phyloP scores from a whole-genome alignment of 2,329 filamentous ascomycete species.

The Metarhizium sp. region DNA sequence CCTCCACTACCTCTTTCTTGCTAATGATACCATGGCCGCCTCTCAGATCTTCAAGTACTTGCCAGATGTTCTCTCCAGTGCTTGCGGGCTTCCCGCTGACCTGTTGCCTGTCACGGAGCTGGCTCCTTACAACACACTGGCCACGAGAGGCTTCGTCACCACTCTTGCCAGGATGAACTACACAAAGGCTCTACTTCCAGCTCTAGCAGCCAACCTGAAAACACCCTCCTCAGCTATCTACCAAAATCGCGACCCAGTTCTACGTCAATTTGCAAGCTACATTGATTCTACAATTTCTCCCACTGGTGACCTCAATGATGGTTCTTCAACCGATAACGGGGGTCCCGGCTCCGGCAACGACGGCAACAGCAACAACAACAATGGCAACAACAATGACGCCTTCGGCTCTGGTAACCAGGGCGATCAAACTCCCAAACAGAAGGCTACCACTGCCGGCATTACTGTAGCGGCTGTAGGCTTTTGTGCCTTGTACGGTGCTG shows the following conservation, averaged over 20 bases:
- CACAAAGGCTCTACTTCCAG: conserved; percentile 58
- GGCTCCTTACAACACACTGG: conserved; percentile 64
- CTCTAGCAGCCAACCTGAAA: conserved; percentile 59
- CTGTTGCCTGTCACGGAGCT: conserved; percentile 62
- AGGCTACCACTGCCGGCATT: conserved; percentile 58
- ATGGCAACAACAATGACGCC: conserved; percentile 26
- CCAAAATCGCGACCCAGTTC: conserved; percentile 55
- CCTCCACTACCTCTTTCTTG: conserved; percentile 79
- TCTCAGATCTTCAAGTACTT: conserved; percentile 78
- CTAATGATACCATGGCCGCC: conserved; percentile 59
- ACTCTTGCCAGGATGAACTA: conserved; percentile 64
- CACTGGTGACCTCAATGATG: conserved; percentile 24
- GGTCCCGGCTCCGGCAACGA: conserved; percentile 24
- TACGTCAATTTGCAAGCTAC: conserved; percentile 63
- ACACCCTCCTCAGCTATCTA: conserved; percentile 68
- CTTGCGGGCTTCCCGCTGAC: conserved; percentile 42
- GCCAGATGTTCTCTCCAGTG: conserved; percentile 60
- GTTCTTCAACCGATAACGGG: conserved; percentile 9
- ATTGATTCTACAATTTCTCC: conserved; percentile 68
- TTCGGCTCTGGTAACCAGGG: conserved; percentile 33
- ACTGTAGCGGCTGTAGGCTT: conserved; percentile 69
- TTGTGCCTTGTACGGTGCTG: conserved; percentile 80
- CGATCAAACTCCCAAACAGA: conserved; percentile 47
- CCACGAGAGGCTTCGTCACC: conserved; percentile 66
- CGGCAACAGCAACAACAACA: conserved; percentile 23